Evolutionary conservation across 2,329 filamentous ascomycete species (phyloP).

Genomic region (Calonectria henricotiae): DNA sequence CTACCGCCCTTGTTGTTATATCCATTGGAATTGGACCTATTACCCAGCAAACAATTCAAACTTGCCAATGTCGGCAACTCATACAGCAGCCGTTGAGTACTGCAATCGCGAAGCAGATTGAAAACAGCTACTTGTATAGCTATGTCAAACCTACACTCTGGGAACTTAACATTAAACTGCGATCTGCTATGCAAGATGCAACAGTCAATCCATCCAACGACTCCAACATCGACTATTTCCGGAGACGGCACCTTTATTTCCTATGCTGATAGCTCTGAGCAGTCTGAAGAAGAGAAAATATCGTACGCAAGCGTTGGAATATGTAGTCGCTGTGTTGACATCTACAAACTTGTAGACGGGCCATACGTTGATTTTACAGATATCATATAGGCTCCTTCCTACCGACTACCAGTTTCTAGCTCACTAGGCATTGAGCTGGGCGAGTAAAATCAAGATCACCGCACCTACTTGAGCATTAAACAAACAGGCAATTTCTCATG

Average conservation of each 20-base stretch:
- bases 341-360: conserved; percentile 19
- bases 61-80: neutral
- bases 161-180: neutral
- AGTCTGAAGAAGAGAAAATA: neutral
- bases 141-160: too few relatives aligned
- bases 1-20: conserved; percentile 16
- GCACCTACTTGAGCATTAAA: neutral
- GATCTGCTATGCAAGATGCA: conserved; percentile 14
- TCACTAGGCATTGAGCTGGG: too few relatives aligned
- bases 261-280: neutral
- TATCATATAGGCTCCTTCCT: neutral
- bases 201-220: conserved; percentile 21
- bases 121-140: too few relatives aligned
- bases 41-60: conserved; percentile 21
- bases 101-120: too few relatives aligned
- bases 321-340: neutral
- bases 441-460: too few relatives aligned
- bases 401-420: neutral
- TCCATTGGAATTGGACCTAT: conserved; percentile 21
- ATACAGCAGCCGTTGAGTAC: too few relatives aligned
- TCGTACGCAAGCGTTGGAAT: too few relatives aligned
- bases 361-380: neutral
- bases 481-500: neutral
- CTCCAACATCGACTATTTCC: neutral
- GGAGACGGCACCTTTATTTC: conserved; percentile 21